These are phyloP conservation scores for Syzygium jambos DNA, from an alignment of 345 rosid genomes.

Conservation along the genomic window DNA sequence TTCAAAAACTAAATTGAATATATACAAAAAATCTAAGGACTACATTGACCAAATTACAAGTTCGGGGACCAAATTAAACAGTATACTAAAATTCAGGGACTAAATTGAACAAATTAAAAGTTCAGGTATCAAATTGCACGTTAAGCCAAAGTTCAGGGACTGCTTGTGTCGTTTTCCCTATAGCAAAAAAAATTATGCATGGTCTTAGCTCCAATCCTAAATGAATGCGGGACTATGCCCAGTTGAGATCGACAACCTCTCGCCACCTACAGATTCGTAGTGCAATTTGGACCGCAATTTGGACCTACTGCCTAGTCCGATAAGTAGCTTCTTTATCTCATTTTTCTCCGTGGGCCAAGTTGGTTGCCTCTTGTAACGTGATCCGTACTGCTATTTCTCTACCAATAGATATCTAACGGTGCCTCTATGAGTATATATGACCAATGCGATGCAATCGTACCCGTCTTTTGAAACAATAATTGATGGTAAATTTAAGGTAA, in stretches of 20 bases:
- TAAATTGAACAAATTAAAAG: no score
- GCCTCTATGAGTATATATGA: neutral
- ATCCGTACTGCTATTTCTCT: no score
- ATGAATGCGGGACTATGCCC: neutral
- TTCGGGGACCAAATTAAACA: no score
- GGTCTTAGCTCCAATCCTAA: neutral
- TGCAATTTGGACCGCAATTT: neutral
- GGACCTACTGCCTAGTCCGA: fast-evolving
- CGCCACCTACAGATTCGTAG: neutral
- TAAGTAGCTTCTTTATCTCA: neutral
- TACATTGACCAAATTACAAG: no score
- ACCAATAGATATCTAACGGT: neutral
- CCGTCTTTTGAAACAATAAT: neutral
- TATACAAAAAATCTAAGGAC: no score
- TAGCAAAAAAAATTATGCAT: neutral
- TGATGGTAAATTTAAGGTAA: neutral
- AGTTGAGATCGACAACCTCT: neutral
- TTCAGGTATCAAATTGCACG: no score
- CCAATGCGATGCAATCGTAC: neutral
- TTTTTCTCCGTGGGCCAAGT: neutral
- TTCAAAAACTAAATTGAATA: no score
- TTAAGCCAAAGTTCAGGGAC: no score
- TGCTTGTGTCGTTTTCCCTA: neutral
- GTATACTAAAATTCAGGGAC: no score
- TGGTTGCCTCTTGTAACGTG: neutral